A percentile compares a stretch with the other conserved stretches of the same genome.
Conservation (phyloP, 192 early-diverging fungal genomes). For the Coemansia asiatica region DNA sequence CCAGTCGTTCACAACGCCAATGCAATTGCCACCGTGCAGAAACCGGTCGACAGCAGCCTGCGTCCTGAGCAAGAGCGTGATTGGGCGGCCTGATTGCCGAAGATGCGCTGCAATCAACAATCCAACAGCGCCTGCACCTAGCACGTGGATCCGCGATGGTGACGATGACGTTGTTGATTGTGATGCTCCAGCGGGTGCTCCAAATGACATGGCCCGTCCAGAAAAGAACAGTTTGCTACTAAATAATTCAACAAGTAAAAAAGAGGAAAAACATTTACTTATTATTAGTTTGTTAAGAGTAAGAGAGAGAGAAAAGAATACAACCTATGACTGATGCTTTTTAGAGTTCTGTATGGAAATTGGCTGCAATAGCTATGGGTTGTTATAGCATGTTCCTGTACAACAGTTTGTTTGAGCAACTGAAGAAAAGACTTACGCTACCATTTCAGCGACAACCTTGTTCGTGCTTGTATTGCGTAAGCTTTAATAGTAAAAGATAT, state of each 20-base stretch:
- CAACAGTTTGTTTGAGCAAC: not conserved
- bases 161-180: not conserved
- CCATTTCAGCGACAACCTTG: not conserved
- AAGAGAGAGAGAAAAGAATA: not conserved
- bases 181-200: not conserved
- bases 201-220: constrained; percentile 20
- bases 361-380: not conserved
- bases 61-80: constrained; percentile 62
- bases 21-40: constrained; percentile 15
- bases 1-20: constrained; percentile 40
- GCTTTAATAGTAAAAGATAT: not conserved
- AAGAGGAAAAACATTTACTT: not conserved
- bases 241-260: not conserved
- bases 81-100: constrained; percentile 51
- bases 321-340: no score
- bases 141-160: constrained; percentile 58
- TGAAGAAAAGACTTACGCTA: not conserved
- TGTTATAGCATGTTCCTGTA: no score
- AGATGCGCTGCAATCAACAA: constrained; percentile 63
- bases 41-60: constrained; percentile 47
- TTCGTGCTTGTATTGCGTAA: not conserved
- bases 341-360: not conserved
- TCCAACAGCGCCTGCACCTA: constrained; percentile 73
- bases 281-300: not conserved
- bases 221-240: constrained; percentile 21